A percentile compares a stretch with the other conserved stretches of the same genome.
Conservation (phyloP, 2,329 filamentous ascomycete species). For the Beauveria australis region DNA sequence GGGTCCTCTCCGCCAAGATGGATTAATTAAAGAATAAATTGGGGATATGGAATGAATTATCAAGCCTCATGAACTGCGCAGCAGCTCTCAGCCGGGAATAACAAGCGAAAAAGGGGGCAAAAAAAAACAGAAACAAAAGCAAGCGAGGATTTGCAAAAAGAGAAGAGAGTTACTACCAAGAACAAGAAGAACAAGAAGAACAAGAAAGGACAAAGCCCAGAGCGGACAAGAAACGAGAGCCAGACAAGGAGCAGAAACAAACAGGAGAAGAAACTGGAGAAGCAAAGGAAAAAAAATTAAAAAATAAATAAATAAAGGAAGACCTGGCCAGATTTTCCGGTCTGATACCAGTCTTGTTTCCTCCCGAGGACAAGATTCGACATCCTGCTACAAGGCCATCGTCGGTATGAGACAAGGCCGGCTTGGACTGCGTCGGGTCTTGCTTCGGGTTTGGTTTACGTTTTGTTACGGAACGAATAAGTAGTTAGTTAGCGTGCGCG, state of each 20-base stretch:
- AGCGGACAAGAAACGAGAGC: neutral
- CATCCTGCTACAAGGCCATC: neutral
- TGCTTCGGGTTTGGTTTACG: no score
- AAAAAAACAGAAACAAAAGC: neutral
- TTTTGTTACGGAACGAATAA: no score
- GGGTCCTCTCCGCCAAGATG: no score
- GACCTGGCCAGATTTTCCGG: neutral
- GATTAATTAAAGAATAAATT: neutral
- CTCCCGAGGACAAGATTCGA: neutral
- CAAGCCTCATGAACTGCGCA: neutral
- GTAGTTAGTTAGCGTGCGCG: no score
- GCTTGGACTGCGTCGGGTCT: no score
- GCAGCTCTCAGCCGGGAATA: neutral
- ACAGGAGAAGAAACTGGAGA: neutral
- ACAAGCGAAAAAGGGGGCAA: neutral
- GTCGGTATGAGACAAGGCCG: neutral
- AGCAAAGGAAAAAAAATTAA: neutral
- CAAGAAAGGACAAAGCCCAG: neutral
- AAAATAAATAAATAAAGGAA: no score
- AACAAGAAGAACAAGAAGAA: neutral
- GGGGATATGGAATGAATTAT: neutral
- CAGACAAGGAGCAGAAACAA: neutral
- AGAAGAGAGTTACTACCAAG: neutral
- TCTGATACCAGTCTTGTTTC: slow-evolving; percentile 7
- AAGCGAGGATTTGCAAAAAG: no score